Conservation (phyloP, 2,329 filamentous ascomycete species). For the Pestalotiopsis fici region DNA sequence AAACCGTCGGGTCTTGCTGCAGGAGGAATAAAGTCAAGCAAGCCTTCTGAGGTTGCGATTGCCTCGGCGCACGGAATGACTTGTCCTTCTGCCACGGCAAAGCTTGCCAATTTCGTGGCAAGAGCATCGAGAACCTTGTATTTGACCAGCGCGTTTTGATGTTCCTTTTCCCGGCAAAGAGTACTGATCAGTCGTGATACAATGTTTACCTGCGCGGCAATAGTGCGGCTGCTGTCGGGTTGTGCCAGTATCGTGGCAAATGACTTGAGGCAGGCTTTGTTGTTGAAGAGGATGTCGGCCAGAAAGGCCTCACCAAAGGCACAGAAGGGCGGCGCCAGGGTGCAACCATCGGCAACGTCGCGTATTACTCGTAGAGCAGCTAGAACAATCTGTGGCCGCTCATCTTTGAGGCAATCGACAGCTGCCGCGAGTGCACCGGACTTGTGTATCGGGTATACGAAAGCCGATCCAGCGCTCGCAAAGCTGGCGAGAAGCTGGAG, state of each 20-base stretch:
- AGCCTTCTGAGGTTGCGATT: constrained; percentile 52
- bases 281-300: constrained; percentile 65
- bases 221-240: constrained; percentile 48
- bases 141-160: constrained; percentile 72
- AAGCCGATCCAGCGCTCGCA: constrained; percentile 79
- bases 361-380: constrained; percentile 75
- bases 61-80: constrained; percentile 67
- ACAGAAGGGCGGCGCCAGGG: constrained; percentile 52
- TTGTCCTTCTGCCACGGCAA: constrained; percentile 67
- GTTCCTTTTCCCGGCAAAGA: constrained; percentile 68
- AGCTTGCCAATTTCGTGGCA: constrained; percentile 70
- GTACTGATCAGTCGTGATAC: constrained; percentile 56
- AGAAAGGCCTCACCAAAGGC: constrained; percentile 52
- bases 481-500: constrained; percentile 83
- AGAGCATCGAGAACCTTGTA: constrained; percentile 77
- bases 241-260: constrained; percentile 68
- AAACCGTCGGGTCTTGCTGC: constrained; percentile 56
- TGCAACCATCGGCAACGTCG: constrained; percentile 67
- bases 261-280: constrained; percentile 56
- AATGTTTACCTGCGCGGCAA: constrained; percentile 64
- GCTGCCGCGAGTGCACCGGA: constrained; percentile 70
- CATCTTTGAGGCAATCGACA: constrained; percentile 64
- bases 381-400: constrained; percentile 66
- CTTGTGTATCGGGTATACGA: constrained; percentile 73
- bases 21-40: constrained; percentile 59